Conservation (phyloP, 306 rosid species). For the Malus orientalis region DNA sequence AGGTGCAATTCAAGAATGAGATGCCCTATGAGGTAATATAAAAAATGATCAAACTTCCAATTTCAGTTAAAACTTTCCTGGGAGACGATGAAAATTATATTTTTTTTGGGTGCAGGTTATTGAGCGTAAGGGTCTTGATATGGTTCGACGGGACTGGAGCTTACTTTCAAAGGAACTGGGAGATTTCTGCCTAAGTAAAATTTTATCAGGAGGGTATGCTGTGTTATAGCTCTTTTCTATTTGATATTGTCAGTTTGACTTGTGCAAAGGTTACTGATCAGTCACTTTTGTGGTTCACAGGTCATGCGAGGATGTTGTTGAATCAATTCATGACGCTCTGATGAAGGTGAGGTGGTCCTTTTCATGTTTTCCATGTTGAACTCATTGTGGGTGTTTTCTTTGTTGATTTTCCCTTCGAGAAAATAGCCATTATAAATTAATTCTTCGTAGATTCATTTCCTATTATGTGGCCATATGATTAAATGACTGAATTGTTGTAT, state of each 20-base stretch:
- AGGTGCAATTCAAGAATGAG: constrained; percentile 67
- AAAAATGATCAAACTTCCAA: background rate
- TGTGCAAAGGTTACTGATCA: constrained; percentile 4
- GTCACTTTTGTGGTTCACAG: constrained; percentile 27
- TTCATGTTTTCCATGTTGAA: background rate
- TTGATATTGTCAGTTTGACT: background rate
- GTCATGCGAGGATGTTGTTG: constrained; percentile 91
- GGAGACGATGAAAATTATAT: constrained; percentile 13
- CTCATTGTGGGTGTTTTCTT: background rate
- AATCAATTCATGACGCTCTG: constrained; percentile 82
- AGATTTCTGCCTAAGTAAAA: constrained; percentile 84
- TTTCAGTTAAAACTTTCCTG: constrained; percentile 5
- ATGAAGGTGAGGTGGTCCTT: constrained; percentile 52
- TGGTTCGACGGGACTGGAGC: constrained; percentile 98
- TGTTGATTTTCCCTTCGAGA: background rate
- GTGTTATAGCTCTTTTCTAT: background rate
- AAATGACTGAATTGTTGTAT: background rate
- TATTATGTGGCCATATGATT: background rate
- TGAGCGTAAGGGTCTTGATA: constrained; percentile 98
- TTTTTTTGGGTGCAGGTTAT: constrained; percentile 47
- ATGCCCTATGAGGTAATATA: constrained; percentile 61
- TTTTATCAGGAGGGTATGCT: constrained; percentile 91
- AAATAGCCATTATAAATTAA: background rate
- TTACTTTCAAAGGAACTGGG: constrained; percentile 87
- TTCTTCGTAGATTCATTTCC: background rate